These are phyloP conservation scores for Neurospora sp. DNA, from an alignment of 495 filamentous ascomycete genomes.

Conservation along the genomic window DNA sequence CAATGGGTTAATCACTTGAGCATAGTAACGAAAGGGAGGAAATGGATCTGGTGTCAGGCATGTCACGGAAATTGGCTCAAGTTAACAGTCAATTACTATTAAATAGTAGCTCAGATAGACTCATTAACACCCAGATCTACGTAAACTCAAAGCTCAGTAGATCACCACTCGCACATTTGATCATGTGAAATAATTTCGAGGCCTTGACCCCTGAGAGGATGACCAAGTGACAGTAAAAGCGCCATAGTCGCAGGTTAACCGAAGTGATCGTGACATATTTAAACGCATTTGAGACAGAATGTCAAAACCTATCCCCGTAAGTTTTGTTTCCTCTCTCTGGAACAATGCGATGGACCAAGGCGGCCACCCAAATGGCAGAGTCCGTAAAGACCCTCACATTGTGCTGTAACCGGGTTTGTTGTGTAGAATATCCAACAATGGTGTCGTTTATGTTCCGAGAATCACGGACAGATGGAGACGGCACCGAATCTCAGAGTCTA, in stretches of 20 bases:
- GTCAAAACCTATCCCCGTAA: too few species aligned
- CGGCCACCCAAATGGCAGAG: background rate
- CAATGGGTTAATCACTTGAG: background rate
- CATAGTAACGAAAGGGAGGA: background rate
- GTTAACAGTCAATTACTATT: background rate
- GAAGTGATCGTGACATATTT: background rate
- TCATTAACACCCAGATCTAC: background rate
- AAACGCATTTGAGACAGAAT: too few species aligned
- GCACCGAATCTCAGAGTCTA: background rate
- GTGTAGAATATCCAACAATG: rapidly evolving
- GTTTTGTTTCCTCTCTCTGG: too few species aligned
- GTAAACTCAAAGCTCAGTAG: background rate
- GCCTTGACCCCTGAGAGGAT: too few species aligned
- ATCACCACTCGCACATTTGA: background rate
- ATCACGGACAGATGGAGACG: background rate
- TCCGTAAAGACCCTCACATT: background rate
- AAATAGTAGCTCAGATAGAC: background rate
- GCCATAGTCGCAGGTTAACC: background rate
- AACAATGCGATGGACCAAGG: too few species aligned
- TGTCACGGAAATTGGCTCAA: too few species aligned
- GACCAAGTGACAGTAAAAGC: background rate
- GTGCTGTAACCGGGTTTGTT: rapidly evolving
- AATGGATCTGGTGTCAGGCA: background rate
- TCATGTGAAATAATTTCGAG: background rate
- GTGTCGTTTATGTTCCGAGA: background rate